A percentile compares a stretch with the other conserved stretches of the same genome.
phyloP scores from a whole-genome alignment of 768 basidiomycete species.

The Leccinum variicolor region DNA sequence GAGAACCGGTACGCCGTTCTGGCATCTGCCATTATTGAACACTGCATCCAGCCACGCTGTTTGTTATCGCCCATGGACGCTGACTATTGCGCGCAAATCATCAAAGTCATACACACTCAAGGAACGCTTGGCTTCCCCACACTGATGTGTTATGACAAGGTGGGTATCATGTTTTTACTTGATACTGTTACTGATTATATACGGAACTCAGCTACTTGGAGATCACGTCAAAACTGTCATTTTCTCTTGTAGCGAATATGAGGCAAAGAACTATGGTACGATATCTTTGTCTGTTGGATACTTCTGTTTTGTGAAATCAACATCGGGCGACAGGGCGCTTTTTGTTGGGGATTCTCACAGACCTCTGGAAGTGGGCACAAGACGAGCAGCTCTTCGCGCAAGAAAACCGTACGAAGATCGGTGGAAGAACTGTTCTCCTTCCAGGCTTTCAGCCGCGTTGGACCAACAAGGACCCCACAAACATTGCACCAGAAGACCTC shows the following conservation, averaged over 20 bases:
- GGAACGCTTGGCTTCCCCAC: constrained; percentile 92
- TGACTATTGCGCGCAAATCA: constrained; percentile 88
- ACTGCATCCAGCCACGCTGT: constrained; percentile 90
- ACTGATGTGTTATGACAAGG: constrained; percentile 80
- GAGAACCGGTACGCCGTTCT: constrained; percentile 43
- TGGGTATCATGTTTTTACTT: constrained; percentile 26
- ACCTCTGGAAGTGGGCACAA: constrained; percentile 76
- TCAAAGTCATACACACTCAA: constrained; percentile 80
- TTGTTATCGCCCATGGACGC: constrained; percentile 97
- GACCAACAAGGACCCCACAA: constrained; percentile 39
- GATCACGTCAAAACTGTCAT: constrained; percentile 82
- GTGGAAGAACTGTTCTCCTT: constrained; percentile 56
- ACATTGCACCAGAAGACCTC: constrained; percentile 45
- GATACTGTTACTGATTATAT: background rate
- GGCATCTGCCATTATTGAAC: constrained; percentile 69
- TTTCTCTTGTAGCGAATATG: constrained; percentile 94
- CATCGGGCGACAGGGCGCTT: constrained; percentile 66
- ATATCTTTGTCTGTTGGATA: background rate
- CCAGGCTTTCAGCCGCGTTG: constrained; percentile 67
- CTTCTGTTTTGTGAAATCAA: background rate
- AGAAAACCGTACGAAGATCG: constrained; percentile 63
- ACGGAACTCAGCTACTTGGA: constrained; percentile 61
- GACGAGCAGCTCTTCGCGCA: constrained; percentile 72
- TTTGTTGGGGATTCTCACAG: constrained; percentile 71
- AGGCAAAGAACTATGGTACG: constrained; percentile 91